Conservation (phyloP, 2,329 filamentous ascomycete species). For the Penicillium verrucosum region DNA sequence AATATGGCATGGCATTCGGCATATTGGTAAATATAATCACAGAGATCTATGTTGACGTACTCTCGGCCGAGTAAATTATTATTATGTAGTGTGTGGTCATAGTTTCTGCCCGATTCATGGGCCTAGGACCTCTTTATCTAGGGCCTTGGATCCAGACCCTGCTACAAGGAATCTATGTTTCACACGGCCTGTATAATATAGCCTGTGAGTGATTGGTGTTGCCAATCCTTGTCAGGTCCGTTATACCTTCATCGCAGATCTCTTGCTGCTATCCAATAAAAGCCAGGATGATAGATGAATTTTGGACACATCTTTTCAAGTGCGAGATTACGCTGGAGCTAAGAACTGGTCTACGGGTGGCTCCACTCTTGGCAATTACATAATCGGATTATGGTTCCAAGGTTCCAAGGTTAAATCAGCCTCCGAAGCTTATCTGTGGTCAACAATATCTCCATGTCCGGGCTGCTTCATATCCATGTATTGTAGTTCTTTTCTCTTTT, state of each 20-base stretch:
- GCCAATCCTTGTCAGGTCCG: background rate
- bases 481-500: background rate
- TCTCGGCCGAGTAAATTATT: background rate
- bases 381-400: background rate
- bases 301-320: conserved; percentile 8
- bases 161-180: no score
- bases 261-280: background rate
- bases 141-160: no score
- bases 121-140: no score
- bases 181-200: no score
- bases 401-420: background rate
- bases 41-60: background rate
- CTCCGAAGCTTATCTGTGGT: background rate
- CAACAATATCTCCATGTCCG: background rate
- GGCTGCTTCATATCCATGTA: background rate
- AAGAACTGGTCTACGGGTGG: background rate
- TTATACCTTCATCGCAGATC: background rate
- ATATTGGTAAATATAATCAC: no score
- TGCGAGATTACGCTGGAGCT: background rate
- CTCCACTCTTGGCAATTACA: background rate
- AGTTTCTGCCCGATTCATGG: background rate
- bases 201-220: no score
- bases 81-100: background rate
- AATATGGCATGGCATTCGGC: background rate
- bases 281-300: background rate